Base-by-base conservation (phyloP, 2,329 filamentous ascomycete species). In the Aureobasidium subglaciale region DNA sequence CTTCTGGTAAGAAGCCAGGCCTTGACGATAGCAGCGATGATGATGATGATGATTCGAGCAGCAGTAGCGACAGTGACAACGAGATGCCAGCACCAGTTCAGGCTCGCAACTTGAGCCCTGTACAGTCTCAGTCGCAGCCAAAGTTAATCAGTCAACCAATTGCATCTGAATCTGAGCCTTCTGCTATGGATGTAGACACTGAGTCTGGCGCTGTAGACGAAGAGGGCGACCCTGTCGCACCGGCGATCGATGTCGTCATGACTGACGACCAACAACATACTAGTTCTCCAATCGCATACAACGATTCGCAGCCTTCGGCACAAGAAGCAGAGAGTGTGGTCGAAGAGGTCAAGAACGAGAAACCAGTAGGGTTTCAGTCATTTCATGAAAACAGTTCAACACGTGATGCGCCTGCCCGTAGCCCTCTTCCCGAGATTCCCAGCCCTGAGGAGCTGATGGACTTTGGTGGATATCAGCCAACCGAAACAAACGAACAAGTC, bases 171-270 rank as follows among this genome's bases (percentile, higher is more conserved):
- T 16, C 50, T 34, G 38, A 54, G 20, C 20, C 50, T 20, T 43
- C 37, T 27, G 37, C 18, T 24, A 54, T 54, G 50, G 38, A 54
- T 5, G 10, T 54, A 4, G 50, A 54, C 9, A 25, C 29, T 20
- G 50, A 43, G 30, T 13, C 27, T 22, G 35, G 18, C 37, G 25
- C 18, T 16, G 24, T 35, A 52, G 24, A 32, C 13, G 35, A 52
- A 41, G 25, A 52, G 1, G 18, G 8, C n/a, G 16, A 52, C 35
- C 13, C 48, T 32, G 35, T n/a, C 16, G 18, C 16, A 11, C 15
- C 27, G 25, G 8, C 35, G 48, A 54, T 54, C 37, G 50, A 54
- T 43, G 50, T 54, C 50, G 50, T 42, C 50, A 54, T 54, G 50
- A 42, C 50, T 54, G 18, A 42, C 27, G 48, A 41, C 13, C 16